Percentiles rank a stretch among this genome's conserved stretches.
Evolutionary conservation across 768 basidiomycete genomes (phyloP).

Genomic region (Trametes villosa): DNA sequence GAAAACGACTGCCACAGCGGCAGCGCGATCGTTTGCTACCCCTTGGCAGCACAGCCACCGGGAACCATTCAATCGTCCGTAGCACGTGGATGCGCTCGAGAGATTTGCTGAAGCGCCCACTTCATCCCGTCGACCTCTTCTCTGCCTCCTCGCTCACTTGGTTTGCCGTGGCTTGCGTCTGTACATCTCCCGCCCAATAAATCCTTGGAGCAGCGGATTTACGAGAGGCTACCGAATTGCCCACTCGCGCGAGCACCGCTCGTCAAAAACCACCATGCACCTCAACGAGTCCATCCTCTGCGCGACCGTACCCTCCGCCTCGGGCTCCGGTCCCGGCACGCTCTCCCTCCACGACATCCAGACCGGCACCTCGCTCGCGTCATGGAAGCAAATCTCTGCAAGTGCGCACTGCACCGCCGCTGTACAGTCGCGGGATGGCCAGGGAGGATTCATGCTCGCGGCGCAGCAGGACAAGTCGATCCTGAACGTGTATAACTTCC

Average conservation of each 20-base stretch:
- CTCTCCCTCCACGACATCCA: conserved; percentile 83
- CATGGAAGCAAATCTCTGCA: conserved; percentile 86
- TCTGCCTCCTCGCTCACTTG: not conserved
- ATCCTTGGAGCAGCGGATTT: too few relatives aligned
- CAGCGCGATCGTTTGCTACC: not conserved
- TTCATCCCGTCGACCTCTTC: not conserved
- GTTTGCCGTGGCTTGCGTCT: not conserved
- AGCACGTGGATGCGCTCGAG: not conserved
- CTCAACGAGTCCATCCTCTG: conserved; percentile 74
- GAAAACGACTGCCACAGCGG: too few relatives aligned
- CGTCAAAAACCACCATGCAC: conserved; percentile 45
- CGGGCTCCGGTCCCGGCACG: conserved; percentile 57
- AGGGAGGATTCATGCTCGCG: conserved; percentile 84
- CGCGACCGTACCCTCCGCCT: conserved; percentile 54
- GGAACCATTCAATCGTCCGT: not conserved
- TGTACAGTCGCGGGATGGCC: conserved; percentile 66
- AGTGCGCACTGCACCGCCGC: conserved; percentile 66
- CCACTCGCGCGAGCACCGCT: not conserved
- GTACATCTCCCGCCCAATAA: not conserved
- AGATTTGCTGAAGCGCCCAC: conserved; percentile 5
- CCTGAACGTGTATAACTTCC: conserved; percentile 89
- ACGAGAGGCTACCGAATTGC: too few relatives aligned
- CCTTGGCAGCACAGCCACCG: not conserved
- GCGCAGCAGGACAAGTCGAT: conserved; percentile 89
- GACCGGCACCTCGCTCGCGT: conserved; percentile 72